Percentiles rank a stretch among this genome's conserved stretches.
phyloP scores from a whole-genome alignment of 2,329 filamentous ascomycete genomes.

The Neoarthrinium moseri region DNA sequence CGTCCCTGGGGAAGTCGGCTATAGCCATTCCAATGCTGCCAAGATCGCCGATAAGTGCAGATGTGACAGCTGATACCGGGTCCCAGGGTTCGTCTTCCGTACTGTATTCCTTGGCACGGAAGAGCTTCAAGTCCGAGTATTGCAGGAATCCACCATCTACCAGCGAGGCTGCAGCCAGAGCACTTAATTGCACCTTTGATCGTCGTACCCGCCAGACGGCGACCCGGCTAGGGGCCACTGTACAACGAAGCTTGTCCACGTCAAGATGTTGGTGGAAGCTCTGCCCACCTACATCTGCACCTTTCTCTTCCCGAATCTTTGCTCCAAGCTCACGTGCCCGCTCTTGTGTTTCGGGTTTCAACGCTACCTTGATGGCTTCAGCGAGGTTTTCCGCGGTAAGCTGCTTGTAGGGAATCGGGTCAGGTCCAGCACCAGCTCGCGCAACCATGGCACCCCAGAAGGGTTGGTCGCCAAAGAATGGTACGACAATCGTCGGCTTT shows the following conservation, averaged over 20 bases:
- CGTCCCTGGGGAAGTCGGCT: slow-evolving; percentile 65
- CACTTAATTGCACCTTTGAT: slow-evolving; percentile 66
- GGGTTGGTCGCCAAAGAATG: slow-evolving; percentile 83
- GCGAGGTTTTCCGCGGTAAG: slow-evolving; percentile 66
- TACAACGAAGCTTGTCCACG: slow-evolving; percentile 66
- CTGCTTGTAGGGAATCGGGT: slow-evolving; percentile 67
- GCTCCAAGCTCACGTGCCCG: slow-evolving; percentile 58
- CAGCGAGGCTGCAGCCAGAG: slow-evolving; percentile 69
- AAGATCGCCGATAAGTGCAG: slow-evolving; percentile 79
- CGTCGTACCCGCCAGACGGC: slow-evolving; percentile 75
- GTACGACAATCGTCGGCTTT: slow-evolving; percentile 77
- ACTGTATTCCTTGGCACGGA: slow-evolving; percentile 63
- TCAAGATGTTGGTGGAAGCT: slow-evolving; percentile 72
- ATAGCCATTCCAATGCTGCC: slow-evolving; percentile 79
- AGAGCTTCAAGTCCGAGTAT: slow-evolving; percentile 71
- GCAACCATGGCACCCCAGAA: slow-evolving; percentile 82
- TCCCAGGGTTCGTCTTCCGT: slow-evolving; percentile 78
- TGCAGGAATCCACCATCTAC: slow-evolving; percentile 63
- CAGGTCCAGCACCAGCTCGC: slow-evolving; percentile 68
- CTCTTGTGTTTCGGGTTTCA: slow-evolving; percentile 58
- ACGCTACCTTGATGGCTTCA: slow-evolving; percentile 59
- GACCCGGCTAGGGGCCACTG: slow-evolving; percentile 62
- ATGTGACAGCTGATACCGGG: slow-evolving; percentile 73
- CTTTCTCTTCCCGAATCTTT: slow-evolving; percentile 66
- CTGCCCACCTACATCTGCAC: slow-evolving; percentile 61